phyloP scores from a whole-genome alignment of 2,329 filamentous ascomycete genomes.

The Ambrosiella beaveri region DNA sequence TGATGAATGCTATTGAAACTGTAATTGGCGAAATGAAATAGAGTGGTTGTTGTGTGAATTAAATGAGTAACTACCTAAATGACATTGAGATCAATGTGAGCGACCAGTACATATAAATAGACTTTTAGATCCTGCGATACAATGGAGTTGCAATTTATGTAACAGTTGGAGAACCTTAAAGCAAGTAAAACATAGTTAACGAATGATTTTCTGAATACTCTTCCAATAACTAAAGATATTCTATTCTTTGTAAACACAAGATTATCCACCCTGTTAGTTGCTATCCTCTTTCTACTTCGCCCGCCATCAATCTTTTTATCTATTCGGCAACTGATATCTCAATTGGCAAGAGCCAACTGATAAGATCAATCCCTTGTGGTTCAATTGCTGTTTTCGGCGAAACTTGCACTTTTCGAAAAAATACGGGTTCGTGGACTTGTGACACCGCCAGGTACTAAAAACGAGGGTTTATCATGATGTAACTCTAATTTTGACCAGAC shows the following conservation, averaged over 20 bases:
- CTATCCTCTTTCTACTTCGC: not conserved
- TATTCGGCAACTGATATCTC: not conserved
- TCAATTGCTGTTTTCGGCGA: slow-evolving; percentile 1
- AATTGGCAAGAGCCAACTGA: not conserved
- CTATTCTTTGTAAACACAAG: not conserved
- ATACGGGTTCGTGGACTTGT: not conserved
- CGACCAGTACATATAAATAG: not conserved
- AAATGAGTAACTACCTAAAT: not conserved
- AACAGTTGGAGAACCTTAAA: too few relatives aligned
- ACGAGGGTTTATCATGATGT: too few relatives aligned
- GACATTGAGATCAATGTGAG: not conserved
- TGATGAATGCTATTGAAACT: not conserved
- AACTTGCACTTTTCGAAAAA: not conserved
- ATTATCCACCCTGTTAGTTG: not conserved
- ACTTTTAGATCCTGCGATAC: too few relatives aligned
- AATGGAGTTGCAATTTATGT: too few relatives aligned
- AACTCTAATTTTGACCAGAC: too few relatives aligned
- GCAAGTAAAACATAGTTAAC: too few relatives aligned
- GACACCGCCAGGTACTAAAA: too few relatives aligned
- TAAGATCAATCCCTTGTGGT: not conserved
- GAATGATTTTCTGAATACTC: too few relatives aligned
- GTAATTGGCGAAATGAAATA: not conserved
- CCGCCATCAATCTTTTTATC: not conserved
- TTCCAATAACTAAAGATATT: too few relatives aligned
- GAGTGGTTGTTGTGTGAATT: not conserved